phyloP scores from a whole-genome alignment of 1,139 yeast genomes.

The Yamadazyma sp. region DNA sequence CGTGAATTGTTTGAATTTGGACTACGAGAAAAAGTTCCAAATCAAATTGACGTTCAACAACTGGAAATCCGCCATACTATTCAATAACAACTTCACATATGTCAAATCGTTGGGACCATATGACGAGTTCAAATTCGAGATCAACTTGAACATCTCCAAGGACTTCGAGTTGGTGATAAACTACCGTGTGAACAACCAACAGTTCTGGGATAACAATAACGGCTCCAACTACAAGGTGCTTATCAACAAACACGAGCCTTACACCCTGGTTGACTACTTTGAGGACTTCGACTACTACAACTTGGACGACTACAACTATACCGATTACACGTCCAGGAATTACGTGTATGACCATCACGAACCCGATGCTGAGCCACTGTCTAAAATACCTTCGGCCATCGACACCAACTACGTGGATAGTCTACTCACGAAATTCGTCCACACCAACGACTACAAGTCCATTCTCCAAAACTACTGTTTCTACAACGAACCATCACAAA shows the following conservation, averaged over 20 bases:
- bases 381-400: slow-evolving; percentile 1
- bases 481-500: slow-evolving; percentile 14
- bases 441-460: slow-evolving; percentile 11
- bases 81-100: slow-evolving; percentile 25
- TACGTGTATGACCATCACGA: not conserved
- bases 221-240: slow-evolving; percentile 28
- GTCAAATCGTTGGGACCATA: slow-evolving; percentile 27
- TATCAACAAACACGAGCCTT: slow-evolving; percentile 12
- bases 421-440: slow-evolving; percentile 9
- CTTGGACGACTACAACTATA: slow-evolving; percentile 5
- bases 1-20: slow-evolving; percentile 38
- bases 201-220: slow-evolving; percentile 38
- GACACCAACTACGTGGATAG: slow-evolving; percentile 13
- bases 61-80: slow-evolving; percentile 36
- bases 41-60: slow-evolving; percentile 38
- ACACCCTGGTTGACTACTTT: slow-evolving; percentile 4
- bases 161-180: slow-evolving; percentile 31
- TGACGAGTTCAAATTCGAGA: slow-evolving; percentile 41
- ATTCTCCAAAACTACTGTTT: slow-evolving; percentile 15
- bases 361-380: not conserved
- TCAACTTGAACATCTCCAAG: slow-evolving; percentile 25
- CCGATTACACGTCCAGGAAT: not conserved
- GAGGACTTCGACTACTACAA: slow-evolving; percentile 8
- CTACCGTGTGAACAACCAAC: slow-evolving; percentile 18
- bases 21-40: slow-evolving; percentile 36